Evolutionary conservation across 345 rosid species (phyloP).

Genomic region (Brassica cretica): DNA sequence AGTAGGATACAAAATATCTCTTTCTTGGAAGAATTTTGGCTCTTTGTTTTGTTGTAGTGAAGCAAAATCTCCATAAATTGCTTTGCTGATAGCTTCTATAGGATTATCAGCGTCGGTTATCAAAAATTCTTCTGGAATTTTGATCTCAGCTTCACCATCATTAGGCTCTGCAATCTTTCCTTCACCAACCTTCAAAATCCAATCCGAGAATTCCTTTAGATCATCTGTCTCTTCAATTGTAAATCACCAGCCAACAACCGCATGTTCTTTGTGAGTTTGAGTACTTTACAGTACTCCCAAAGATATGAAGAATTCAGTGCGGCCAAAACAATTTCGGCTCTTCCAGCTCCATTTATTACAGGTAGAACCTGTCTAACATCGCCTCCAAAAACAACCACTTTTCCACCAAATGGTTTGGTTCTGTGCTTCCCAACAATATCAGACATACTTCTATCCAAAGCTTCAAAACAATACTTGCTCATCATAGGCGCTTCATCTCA

Average conservation of each 20-base stretch:
- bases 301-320: neutral
- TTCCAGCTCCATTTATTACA: neutral
- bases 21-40: neutral
- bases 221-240: neutral
- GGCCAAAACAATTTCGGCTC: neutral
- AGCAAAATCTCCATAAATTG: neutral
- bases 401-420: no score
- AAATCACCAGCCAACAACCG: no score
- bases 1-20: neutral
- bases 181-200: neutral
- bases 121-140: neutral
- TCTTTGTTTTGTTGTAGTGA: neutral
- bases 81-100: neutral
- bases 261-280: no score
- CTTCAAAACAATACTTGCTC: no score
- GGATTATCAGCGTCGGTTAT: neutral
- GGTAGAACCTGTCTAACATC: neutral
- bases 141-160: neutral
- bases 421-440: no score
- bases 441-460: no score
- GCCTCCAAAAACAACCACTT: no score
- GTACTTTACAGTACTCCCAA: no score
- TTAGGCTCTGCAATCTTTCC: neutral
- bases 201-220: neutral
- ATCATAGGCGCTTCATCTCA: no score